Conservation (phyloP, 306 rosid species). For the Dalbergia cultrata region DNA sequence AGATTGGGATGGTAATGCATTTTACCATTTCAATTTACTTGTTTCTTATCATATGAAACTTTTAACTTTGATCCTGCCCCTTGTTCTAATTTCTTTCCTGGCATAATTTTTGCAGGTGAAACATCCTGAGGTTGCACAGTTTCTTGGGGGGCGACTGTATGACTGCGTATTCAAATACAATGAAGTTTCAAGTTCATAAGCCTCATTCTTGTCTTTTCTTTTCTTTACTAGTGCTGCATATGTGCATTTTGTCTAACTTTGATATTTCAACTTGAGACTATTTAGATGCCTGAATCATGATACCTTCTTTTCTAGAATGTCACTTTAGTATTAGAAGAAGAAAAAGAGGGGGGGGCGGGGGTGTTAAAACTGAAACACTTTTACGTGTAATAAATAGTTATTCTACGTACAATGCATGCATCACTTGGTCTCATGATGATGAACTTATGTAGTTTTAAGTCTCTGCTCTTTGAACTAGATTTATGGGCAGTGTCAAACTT, state of each 20-base stretch:
- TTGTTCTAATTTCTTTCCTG: conserved; percentile 23
- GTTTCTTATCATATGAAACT: conserved; percentile 12
- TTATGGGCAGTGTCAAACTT: background rate
- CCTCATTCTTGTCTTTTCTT: conserved; percentile 23
- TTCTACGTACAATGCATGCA: background rate
- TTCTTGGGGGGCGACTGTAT: conserved; percentile 91
- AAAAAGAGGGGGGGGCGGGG: background rate
- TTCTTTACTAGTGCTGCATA: conserved; percentile 40
- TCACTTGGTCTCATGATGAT: background rate
- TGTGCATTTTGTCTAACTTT: background rate
- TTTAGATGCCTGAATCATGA: conserved; percentile 25
- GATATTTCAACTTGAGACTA: conserved; percentile 31
- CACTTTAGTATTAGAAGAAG: conserved; percentile 6
- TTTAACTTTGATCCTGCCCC: background rate
- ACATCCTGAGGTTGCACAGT: conserved; percentile 91
- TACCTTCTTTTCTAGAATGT: conserved; percentile 5
- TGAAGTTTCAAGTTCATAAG: conserved; percentile 62
- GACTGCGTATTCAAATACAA: conserved; percentile 95
- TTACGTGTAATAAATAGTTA: conserved; percentile 43
- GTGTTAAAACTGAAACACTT: background rate
- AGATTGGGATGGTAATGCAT: conserved; percentile 89
- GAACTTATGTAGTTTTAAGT: background rate
- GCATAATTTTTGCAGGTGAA: conserved; percentile 68
- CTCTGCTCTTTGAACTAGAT: background rate
- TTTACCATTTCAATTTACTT: conserved; percentile 2